These are phyloP conservation scores for Candida sanyaensis DNA, from an alignment of 1,139 yeast species.

Conservation along the genomic window DNA sequence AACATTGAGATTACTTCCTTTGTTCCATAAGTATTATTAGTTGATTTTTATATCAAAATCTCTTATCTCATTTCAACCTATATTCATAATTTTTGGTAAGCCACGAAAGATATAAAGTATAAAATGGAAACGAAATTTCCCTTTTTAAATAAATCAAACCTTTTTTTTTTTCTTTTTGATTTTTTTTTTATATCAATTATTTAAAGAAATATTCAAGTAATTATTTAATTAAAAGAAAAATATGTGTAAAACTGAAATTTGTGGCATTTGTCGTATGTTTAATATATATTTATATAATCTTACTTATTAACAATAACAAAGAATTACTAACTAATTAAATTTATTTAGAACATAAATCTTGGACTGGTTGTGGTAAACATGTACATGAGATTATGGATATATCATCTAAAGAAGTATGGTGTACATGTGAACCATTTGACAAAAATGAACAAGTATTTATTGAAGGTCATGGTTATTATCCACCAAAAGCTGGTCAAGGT, in stretches of 20 bases:
- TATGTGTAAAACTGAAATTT: constrained; percentile 40
- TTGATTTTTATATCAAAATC: neutral
- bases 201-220: neutral
- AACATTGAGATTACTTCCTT: neutral
- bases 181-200: constrained; percentile 1
- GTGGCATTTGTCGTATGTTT: constrained; percentile 33
- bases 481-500: constrained; percentile 49
- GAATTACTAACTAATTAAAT: too few species aligned
- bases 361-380: constrained; percentile 42
- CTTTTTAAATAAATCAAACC: neutral
- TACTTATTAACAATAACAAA: constrained; percentile 4
- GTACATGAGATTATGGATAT: constrained; percentile 33
- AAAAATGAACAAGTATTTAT: constrained; percentile 15
- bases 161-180: neutral
- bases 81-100: neutral
- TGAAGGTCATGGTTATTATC: constrained; percentile 30
- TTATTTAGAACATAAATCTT: constrained; percentile 27
- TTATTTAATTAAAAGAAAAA: too few species aligned
- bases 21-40: neutral
- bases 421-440: constrained; percentile 34
- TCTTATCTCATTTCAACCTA: neutral
- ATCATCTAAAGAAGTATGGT: constrained; percentile 39
- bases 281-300: too few species aligned
- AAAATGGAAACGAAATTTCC: neutral
- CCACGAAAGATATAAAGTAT: neutral